Evolutionary conservation across 495 filamentous ascomycete genomes (phyloP), one percentile per base, ranked within the genome.

Genomic region (Pseudomonodictys pantanalensis): DNA sequence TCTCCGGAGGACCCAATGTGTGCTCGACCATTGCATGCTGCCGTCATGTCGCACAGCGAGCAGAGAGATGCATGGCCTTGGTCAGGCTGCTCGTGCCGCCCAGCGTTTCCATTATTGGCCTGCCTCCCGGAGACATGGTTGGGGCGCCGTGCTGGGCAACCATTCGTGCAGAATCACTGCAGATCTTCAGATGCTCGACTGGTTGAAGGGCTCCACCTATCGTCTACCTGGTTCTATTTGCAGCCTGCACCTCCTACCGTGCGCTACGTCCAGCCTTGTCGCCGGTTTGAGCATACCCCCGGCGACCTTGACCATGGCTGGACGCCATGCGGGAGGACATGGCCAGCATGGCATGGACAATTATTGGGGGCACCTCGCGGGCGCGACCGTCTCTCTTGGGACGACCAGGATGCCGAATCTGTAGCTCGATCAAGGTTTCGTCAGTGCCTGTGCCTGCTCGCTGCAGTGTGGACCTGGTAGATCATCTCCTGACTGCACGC

Each of bases 371-470:
- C n/a, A n/a, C n/a, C n/a, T n/a, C n/a, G n/a, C n/a, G n/a, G n/a
- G n/a, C n/a, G n/a, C n/a, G n/a, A n/a, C n/a, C n/a, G n/a, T n/a
- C n/a, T n/a, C 45, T 49, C 45, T 28, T 49, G 17, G 20, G 24
- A 24, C 45, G 45, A 49, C 45, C 9, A 49, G 48, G 48, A 23
- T 50, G 41, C 38, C 5, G 38, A 41, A 5, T 12, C 38, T 41
- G 38, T 18, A n/a, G 3, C 38, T 15, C 38, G 3, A 15, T 3
- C 4, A n/a, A 41, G 38, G 38, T 23, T 33, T 42, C 53, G 53
- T 38, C 47, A 42, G 46, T 56, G 46, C 53, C 53, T 47, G 17
- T 15, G 26, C 43, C 4, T 18, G 53, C 32, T 45, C 24, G 53
- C 2, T 32, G 10, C 41, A 12, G 32, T 39, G 29, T 30, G 5